Evolutionary conservation across 139 green algal genomes (phyloP).

Genomic region (Yamagishiella unicocca): DNA sequence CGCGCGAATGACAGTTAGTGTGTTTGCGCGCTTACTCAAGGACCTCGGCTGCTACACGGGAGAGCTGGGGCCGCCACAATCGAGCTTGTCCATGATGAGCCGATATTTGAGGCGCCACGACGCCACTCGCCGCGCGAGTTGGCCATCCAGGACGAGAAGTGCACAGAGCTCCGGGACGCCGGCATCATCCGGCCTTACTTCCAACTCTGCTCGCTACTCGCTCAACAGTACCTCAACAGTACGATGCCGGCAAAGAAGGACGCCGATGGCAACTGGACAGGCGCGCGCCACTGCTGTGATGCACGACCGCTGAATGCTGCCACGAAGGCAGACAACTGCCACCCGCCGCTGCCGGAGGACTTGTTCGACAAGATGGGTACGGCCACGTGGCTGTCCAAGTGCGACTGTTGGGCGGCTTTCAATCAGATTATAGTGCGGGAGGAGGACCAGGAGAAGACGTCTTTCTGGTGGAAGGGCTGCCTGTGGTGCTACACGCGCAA

Average conservation of each 20-base stretch:
- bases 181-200: no score
- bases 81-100: no score
- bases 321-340: constrained; percentile 38
- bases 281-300: constrained; percentile 45
- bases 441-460: not conserved
- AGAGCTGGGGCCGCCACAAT: no score
- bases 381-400: constrained; percentile 35
- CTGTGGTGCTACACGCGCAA: constrained; percentile 25
- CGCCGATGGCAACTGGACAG: not conserved
- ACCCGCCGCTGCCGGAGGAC: not conserved
- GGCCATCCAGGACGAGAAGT: no score
- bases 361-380: not conserved
- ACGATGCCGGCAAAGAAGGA: not conserved
- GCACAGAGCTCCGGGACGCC: no score
- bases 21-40: no score
- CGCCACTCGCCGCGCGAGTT: no score
- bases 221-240: no score
- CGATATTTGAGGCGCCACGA: no score
- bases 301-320: constrained; percentile 39
- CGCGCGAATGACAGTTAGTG: no score
- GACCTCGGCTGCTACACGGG: no score
- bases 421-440: constrained; percentile 41
- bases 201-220: no score
- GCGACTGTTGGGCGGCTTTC: constrained; percentile 51
- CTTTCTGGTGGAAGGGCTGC: constrained; percentile 35